Evolutionary conservation across 257 asterid species (phyloP), one percentile per base, ranked within the genome.

Genomic region (Voacanga thouarsii): DNA sequence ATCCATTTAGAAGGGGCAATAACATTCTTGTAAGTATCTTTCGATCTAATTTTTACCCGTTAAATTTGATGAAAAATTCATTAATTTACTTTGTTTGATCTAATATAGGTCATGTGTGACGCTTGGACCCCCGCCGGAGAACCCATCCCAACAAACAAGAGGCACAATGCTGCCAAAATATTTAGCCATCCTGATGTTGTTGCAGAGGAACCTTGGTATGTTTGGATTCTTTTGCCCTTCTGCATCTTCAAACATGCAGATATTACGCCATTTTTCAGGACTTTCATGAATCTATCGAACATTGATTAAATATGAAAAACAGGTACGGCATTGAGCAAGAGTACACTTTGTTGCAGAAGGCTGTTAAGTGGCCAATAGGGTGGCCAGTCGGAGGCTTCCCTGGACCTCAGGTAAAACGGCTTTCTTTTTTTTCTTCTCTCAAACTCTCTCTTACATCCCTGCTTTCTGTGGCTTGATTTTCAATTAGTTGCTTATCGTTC

Each of bases 121-220:
- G 87, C 97, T 5, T 94, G 92, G 80, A 92, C 97, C 28, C 97
- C 97, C 0, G 92, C 97, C 11, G 98, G 98, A 7, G 95, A 89
- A 75, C 92, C 97, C 9, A 89, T 94, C 47, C 95, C 97, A 2
- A 90, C 96, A 3, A 94, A 92, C 90, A 91, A 92, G 86, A 87
- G 98, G 79, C 70, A 76, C 79, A 78, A 55, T 63, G 97, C 99
- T 2, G 94, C 93, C 43, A 82, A 92, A 85, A 82, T 94, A 79
- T 94, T 94, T 83, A 88, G 92, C 85, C 71, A 88, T 28, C 89
- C 97, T 33, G 86, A 79, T 39, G 98, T 94, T 24, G 86, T 19
- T 82, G 79, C 93, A 33, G 98, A 94, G 83, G 97, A 79, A 74
- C 91, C 97, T 73, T 94, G 99, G 99, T 94, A 81, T 16, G 80